Conservation (phyloP, 495 filamentous ascomycete species). For the Talaromyces proteolyticus region DNA sequence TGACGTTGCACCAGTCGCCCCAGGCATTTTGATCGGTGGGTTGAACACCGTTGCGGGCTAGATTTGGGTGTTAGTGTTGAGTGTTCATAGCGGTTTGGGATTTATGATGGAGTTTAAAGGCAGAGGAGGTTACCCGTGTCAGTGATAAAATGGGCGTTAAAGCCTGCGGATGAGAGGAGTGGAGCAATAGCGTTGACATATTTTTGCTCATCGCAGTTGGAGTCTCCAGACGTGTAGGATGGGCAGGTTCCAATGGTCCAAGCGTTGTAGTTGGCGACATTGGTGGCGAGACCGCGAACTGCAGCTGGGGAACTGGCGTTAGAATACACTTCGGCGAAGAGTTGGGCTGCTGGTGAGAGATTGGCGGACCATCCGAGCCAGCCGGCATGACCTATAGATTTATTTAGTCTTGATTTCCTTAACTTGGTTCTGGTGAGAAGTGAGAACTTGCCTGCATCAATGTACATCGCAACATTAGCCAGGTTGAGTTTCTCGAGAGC, state of each 20-base stretch:
- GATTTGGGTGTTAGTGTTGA: not conserved
- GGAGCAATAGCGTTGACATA: slow-evolving; percentile 65
- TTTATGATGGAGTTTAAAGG: not conserved
- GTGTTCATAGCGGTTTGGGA: not conserved
- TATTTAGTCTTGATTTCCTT: too few species aligned
- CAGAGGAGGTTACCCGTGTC: slow-evolving; percentile 43
- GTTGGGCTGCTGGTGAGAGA: slow-evolving; percentile 62
- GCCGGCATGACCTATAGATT: slow-evolving; percentile 47
- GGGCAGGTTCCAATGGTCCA: slow-evolving; percentile 42
- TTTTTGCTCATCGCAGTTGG: slow-evolving; percentile 62
- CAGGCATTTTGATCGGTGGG: slow-evolving; percentile 57
- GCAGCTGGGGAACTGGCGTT: slow-evolving; percentile 56
- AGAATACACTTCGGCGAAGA: slow-evolving; percentile 63
- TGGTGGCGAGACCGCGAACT: slow-evolving; percentile 69
- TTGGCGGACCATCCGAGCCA: slow-evolving; percentile 84
- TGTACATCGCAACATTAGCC: slow-evolving; percentile 75
- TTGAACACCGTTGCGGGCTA: slow-evolving; percentile 60
- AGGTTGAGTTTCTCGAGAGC: slow-evolving; percentile 66
- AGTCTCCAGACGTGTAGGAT: slow-evolving; percentile 34
- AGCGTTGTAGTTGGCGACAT: slow-evolving; percentile 74
- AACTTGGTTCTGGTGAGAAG: not conserved
- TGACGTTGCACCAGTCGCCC: slow-evolving; percentile 86
- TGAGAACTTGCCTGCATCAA: slow-evolving; percentile 57
- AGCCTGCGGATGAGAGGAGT: slow-evolving; percentile 50
- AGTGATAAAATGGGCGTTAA: slow-evolving; percentile 68